Conservation (phyloP, 495 filamentous ascomycete genomes). For the Penicillium cataractarum region DNA sequence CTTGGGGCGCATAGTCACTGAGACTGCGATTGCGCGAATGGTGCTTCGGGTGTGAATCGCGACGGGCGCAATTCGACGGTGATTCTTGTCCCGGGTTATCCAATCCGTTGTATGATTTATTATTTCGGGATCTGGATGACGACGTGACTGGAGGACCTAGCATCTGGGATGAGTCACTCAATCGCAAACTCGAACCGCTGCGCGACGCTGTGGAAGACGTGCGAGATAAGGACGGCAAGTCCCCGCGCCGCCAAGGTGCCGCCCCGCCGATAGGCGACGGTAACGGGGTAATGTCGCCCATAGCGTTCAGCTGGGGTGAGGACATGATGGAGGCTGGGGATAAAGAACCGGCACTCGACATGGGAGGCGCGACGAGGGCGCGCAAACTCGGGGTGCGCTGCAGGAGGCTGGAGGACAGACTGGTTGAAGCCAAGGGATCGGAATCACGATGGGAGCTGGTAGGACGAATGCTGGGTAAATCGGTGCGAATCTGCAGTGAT, state of each 20-base stretch:
- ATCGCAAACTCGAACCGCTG: slow-evolving; percentile 43
- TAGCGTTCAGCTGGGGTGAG: slow-evolving; percentile 76
- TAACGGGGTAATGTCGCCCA: slow-evolving; percentile 89
- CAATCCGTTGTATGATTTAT: slow-evolving; percentile 40
- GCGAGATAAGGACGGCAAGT: slow-evolving; percentile 49
- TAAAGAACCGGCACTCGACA: slow-evolving; percentile 55
- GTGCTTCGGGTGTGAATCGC: slow-evolving; percentile 42
- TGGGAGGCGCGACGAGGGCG: slow-evolving; percentile 43
- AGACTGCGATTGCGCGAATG: slow-evolving; percentile 75
- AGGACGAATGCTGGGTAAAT: slow-evolving; percentile 33
- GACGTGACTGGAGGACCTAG: slow-evolving; percentile 37
- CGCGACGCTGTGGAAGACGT: slow-evolving; percentile 44
- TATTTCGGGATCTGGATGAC: slow-evolving; percentile 19
- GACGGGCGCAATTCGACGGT: slow-evolving; percentile 29
- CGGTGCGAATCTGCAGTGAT: slow-evolving; percentile 48
- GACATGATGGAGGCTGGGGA: slow-evolving; percentile 64
- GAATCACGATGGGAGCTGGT: slow-evolving; percentile 37
- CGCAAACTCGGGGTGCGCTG: slow-evolving; percentile 55
- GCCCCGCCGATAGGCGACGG: slow-evolving; percentile 83
- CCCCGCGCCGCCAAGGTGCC: slow-evolving; percentile 65
- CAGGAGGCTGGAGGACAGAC: slow-evolving; percentile 48
- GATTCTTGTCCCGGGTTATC: slow-evolving; percentile 44
- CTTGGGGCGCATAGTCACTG: slow-evolving; percentile 83
- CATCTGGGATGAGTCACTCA: slow-evolving; percentile 47
- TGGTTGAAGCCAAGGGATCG: slow-evolving; percentile 41